These are phyloP conservation scores for Panaeolus cyanescens DNA, from an alignment of 768 basidiomycete genomes.

Conservation along the genomic window DNA sequence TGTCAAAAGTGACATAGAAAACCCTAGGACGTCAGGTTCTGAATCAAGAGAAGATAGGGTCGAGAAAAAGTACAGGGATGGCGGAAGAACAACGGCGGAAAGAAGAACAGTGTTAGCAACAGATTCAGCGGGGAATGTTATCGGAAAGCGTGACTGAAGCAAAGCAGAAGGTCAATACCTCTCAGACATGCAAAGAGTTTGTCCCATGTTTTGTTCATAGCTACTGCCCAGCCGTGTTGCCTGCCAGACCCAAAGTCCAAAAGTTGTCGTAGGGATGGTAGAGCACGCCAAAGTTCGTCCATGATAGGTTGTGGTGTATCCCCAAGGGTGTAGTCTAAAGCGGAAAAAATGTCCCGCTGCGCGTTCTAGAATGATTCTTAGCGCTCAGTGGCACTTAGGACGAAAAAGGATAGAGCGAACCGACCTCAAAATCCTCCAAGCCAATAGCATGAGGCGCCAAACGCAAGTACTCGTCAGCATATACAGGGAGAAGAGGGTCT, in stretches of 20 bases:
- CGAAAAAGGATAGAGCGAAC: slow-evolving; percentile 3
- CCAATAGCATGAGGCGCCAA: slow-evolving; percentile 49
- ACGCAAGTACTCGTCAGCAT: slow-evolving; percentile 48
- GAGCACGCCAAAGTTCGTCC: slow-evolving; percentile 59
- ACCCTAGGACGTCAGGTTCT: slow-evolving; percentile 58
- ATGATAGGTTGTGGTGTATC: slow-evolving; percentile 56
- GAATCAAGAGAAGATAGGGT: background rate
- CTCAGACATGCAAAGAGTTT: slow-evolving; percentile 35
- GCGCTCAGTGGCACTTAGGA: background rate
- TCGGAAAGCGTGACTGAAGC: background rate
- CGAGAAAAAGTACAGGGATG: background rate
- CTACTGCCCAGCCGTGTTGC: slow-evolving; percentile 46
- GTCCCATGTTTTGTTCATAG: slow-evolving; percentile 51
- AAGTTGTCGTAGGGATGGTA: slow-evolving; percentile 50
- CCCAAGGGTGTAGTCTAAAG: slow-evolving; percentile 50
- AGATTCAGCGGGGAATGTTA: background rate
- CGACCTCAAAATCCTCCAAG: slow-evolving; percentile 57
- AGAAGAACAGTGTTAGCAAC: background rate
- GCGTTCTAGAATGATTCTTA: slow-evolving; percentile 42
- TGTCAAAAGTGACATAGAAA: slow-evolving; percentile 56
- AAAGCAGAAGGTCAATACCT: background rate
- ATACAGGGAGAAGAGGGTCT: slow-evolving; percentile 53
- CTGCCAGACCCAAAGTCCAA: slow-evolving; percentile 25
- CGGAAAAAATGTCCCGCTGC: slow-evolving; percentile 55
- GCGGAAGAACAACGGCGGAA: background rate